A percentile compares a stretch with the other conserved stretches of the same genome.
Conservation (phyloP, 352 stramenopile genomes). For the Phytophthora sojae region DNA sequence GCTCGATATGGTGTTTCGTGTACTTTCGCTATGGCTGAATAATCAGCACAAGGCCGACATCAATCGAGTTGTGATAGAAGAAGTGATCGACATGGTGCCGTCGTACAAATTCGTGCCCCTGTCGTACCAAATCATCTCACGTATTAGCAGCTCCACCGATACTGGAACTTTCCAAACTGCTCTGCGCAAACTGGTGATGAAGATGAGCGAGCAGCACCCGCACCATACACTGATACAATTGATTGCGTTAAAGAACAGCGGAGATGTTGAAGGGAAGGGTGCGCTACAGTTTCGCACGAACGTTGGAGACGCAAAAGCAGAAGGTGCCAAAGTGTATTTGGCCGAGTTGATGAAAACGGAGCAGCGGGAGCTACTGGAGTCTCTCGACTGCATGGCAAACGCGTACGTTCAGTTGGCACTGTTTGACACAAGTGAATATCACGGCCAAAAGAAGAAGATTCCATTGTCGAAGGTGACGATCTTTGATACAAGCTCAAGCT, state of each 20-base stretch:
- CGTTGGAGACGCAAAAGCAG: constrained; percentile 78
- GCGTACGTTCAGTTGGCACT: constrained; percentile 86
- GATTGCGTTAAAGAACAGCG: constrained; percentile 95
- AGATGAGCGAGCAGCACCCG: constrained; percentile 95
- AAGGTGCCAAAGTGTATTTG: constrained; percentile 69
- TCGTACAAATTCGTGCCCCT: constrained; percentile 97
- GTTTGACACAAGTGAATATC: constrained; percentile 82
- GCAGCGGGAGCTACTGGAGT: constrained; percentile 71
- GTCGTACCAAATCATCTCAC: constrained; percentile 98
- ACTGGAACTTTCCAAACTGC: constrained; percentile 80
- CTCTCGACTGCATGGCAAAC: constrained; percentile 75
- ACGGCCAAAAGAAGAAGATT: constrained; percentile 81
- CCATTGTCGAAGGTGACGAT: constrained; percentile 68
- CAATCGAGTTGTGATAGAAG: constrained; percentile 85
- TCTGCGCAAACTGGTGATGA: constrained; percentile 90
- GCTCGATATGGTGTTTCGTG: constrained; percentile 92
- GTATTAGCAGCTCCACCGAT: constrained; percentile 76
- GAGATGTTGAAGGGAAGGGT: constrained; percentile 86
- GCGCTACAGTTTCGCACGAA: constrained; percentile 82
- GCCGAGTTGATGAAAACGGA: constrained; percentile 61
- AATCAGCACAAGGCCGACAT: constrained; percentile 82
- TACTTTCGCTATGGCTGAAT: constrained; percentile 96
- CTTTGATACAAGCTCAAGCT: constrained; percentile 37
- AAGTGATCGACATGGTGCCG: constrained; percentile 84
- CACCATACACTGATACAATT: constrained; percentile 97